A percentile compares a stretch with the other conserved stretches of the same genome.
Evolutionary conservation across 2,329 filamentous ascomycete genomes (phyloP).

Genomic region (Sclerotinia sclerotiorum): DNA sequence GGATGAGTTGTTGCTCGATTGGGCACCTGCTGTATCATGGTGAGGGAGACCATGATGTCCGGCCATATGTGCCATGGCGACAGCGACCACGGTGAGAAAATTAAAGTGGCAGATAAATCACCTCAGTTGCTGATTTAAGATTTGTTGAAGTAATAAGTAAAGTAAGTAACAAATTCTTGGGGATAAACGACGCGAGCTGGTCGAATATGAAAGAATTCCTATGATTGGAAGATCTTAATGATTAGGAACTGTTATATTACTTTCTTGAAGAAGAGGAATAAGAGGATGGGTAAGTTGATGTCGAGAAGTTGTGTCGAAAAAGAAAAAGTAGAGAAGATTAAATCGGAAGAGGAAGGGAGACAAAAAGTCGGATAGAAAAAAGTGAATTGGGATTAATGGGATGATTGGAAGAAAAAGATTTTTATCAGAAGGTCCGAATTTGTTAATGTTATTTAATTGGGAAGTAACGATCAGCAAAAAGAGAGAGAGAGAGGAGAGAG

Average conservation of each 20-base stretch:
- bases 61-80: slow-evolving; percentile 5
- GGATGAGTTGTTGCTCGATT: slow-evolving; percentile 26
- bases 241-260: not conserved
- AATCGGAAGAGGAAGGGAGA: not conserved
- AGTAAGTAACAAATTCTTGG: slow-evolving; percentile 16
- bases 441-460: not conserved
- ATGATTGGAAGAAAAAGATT: not conserved
- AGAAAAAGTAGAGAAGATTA: slow-evolving; percentile 18
- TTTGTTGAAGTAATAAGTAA: slow-evolving; percentile 6
- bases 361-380: not conserved
- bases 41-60: not conserved
- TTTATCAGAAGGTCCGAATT: slow-evolving; percentile 15
- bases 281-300: slow-evolving; percentile 20
- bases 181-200: slow-evolving; percentile 16
- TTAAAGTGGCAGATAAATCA: not conserved
- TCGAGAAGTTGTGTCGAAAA: slow-evolving; percentile 13
- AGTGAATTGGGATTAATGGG: not conserved
- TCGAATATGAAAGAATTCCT: slow-evolving; percentile 19
- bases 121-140: not conserved
- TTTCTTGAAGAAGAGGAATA: slow-evolving; percentile 4
- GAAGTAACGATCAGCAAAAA: not conserved
- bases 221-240: slow-evolving; percentile 3
- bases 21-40: slow-evolving; percentile 14
- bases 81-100: not conserved
- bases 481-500: not conserved